Evolutionary conservation across 73 alveolate species (phyloP).

Genomic region (Paramecium tetraurelia): DNA sequence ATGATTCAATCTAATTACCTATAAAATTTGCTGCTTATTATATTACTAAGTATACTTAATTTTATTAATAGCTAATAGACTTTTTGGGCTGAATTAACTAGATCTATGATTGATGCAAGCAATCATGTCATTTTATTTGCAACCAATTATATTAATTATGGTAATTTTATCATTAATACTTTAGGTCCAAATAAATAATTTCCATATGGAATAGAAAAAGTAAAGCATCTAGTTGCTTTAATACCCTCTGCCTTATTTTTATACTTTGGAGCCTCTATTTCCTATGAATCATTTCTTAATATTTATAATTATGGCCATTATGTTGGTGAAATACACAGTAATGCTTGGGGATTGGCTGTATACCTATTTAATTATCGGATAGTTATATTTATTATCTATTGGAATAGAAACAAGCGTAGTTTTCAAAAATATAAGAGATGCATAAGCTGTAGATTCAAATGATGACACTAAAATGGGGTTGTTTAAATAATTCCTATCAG

Average conservation of each 20-base stretch:
- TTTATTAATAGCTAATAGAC: slow-evolving; percentile 40
- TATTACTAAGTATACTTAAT: slow-evolving; percentile 24
- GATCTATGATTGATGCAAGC: slow-evolving; percentile 62
- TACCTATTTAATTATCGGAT: not conserved
- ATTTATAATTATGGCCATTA: not conserved
- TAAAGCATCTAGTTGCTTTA: slow-evolving; percentile 39
- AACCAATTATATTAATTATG: slow-evolving; percentile 50
- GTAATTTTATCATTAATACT: not conserved
- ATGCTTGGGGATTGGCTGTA: slow-evolving; percentile 38
- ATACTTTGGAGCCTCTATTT: slow-evolving; percentile 23
- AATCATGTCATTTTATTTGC: slow-evolving; percentile 53
- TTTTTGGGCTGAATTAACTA: slow-evolving; percentile 52
- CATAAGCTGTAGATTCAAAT: slow-evolving; percentile 16
- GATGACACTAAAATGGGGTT: not conserved
- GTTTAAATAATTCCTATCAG: not conserved
- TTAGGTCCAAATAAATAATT: slow-evolving; percentile 35
- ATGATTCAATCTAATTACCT: slow-evolving; percentile 59
- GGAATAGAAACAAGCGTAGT: slow-evolving; percentile 47
- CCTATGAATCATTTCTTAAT: slow-evolving; percentile 42
- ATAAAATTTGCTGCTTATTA: slow-evolving; percentile 50
- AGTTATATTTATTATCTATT: slow-evolving; percentile 34
- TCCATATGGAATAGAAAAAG: slow-evolving; percentile 57
- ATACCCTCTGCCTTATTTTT: slow-evolving; percentile 54
- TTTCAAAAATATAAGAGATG: slow-evolving; percentile 43
- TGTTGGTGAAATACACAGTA: slow-evolving; percentile 12